Evolutionary conservation across 176 grass and related monocot genomes (phyloP).

Genomic region (Aegilops tauschii): DNA sequence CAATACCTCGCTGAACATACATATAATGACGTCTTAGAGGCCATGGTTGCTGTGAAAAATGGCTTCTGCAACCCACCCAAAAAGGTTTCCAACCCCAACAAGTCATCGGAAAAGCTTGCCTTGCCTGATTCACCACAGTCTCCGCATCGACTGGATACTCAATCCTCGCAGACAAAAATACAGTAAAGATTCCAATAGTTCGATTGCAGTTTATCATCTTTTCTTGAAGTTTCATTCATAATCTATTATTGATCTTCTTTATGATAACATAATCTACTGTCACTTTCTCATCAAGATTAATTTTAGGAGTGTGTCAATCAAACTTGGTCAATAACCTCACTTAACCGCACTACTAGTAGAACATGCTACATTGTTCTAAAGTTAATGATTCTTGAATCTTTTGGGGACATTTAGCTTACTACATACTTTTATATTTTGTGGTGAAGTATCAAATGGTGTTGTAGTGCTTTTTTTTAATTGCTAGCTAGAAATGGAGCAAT

Average conservation of each 20-base stretch:
- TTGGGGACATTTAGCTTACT: constrained; percentile 2
- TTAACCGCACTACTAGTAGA: background rate
- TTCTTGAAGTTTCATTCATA: constrained; percentile 1
- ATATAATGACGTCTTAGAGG: background rate
- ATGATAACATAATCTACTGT: background rate
- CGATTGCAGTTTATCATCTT: background rate
- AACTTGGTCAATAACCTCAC: background rate
- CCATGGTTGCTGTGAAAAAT: constrained; percentile 3
- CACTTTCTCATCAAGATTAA: background rate
- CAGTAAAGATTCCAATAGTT: background rate
- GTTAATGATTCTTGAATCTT: background rate
- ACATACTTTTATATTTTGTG: background rate
- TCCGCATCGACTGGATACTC: background rate
- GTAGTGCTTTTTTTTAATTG: background rate
- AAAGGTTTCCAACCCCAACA: background rate
- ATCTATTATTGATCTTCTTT: background rate
- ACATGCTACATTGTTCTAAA: background rate
- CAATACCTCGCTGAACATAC: background rate
- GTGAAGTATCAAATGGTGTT: background rate
- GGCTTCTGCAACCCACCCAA: background rate
- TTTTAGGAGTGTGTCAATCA: background rate
- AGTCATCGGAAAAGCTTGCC: background rate
- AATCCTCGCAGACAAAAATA: background rate
- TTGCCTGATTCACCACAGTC: background rate
- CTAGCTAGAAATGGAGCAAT: background rate